Base-by-base conservation (phyloP, 2,329 filamentous ascomycete species). In the Paramyrothecium sp. region DNA sequence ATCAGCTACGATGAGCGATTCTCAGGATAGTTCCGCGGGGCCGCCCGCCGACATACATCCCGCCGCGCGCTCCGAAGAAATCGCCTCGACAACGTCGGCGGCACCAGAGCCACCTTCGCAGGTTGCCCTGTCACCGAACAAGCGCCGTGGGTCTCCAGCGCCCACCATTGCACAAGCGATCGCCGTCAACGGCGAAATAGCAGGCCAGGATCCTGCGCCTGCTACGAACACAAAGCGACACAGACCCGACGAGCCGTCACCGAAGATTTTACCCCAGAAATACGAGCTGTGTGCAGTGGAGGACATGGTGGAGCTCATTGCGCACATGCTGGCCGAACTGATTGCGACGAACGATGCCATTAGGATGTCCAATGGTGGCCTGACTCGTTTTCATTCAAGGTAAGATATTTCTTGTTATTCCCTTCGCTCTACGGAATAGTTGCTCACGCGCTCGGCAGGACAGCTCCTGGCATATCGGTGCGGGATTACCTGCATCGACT, bases 311-410 rank as follows among this genome's bases (percentile, higher is more conserved):
- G 82, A 94, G 47, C 78, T 99, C 59, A 95, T 99, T 63, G 88
- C 93, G 50, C 91, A 96, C 69, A 98, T 99, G 95, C 82, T 99
- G 51, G 89, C 93, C 73, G 95, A 99, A 75, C 80, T 99, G 51
- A 96, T 99, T 64, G 88, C 91, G 60, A 91, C 94, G 61, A 99
- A 99, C 68, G 95, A 99, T 72, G 93, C 94, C 51, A 84, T 97
- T 56, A 87, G 89, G 65, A 73, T 74, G 57, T 74, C 74, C 8
- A 91, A 91, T 63, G 92, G 91, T 34, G 89, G 91, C 34, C 81
- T 99, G 56, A 99, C 95, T 53, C 86, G 95, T 55, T 99, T 99
- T 72, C 95, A 99, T 74, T 98, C 92, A 49, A 89, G 93, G 90
- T 92, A 81, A 59, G 76, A 48, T 55, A 46, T 17, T 34, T 54